Base-by-base conservation (phyloP, 768 basidiomycete genomes). In the Boletus tylopilopsis region DNA sequence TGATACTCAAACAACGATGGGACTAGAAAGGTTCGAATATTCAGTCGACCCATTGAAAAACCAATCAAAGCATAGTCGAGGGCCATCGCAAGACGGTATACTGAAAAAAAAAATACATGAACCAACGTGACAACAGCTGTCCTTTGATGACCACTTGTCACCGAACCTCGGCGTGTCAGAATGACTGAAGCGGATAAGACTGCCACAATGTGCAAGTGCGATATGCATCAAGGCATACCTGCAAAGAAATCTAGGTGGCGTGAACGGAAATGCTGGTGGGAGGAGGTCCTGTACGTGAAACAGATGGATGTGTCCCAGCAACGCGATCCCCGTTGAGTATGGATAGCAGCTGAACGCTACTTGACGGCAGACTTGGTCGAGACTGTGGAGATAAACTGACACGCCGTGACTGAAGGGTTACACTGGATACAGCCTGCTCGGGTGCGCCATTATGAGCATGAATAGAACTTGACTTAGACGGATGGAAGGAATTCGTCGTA, bases 311-410 rank as follows among this genome's bases (percentile, higher is more conserved):
- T 12, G 44, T 5, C 23, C 48, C 49, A 25, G 41, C 57, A 44
- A 38, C 51, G 25, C 53, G 59, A 42, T 59, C 62, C 41, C 62
- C 62, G 35, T 71, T 71, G 22, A 71, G 62, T 46, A 72, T 69
- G 23, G 69, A 72, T 47, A 69, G 61, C 32, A 72, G 33, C 53
- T 71, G 66, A 13, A 50, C 56, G 37, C 60, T 64, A 50, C 63
- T 60, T 40, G 63, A 53, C 6, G 57, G 51, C 11, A 53, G 51
- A 21, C 63, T 30, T 18, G 55, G 42, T 38, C 58, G 61, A 47
- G 51, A 55, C 22, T 37, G 55, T 6, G 53, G 50, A 16, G 56
- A 40, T 42, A 42, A 52, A 39, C 45, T 25, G 37, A 47, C 41
- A 54, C 42, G 45, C 36, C 40, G 51, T 36, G 51, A 25, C 18